phyloP scores from a whole-genome alignment of 2,329 filamentous ascomycete genomes.

The Aspergillus fijiensis region DNA sequence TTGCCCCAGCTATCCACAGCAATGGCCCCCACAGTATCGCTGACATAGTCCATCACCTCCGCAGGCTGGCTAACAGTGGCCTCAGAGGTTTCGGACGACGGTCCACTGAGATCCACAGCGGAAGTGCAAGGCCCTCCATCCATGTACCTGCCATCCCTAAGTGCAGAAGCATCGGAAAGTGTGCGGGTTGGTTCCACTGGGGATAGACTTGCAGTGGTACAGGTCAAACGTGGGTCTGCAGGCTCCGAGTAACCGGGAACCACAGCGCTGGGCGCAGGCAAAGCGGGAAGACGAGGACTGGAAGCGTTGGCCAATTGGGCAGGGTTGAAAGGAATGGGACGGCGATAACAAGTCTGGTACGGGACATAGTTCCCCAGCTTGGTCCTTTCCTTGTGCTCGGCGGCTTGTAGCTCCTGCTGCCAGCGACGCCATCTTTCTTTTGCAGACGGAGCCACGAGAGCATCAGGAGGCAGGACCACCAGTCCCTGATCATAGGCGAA shows the following conservation, averaged over 20 bases:
- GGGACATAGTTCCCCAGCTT: conserved; percentile 25
- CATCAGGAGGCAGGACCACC: conserved; percentile 68
- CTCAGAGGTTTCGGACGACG: not conserved
- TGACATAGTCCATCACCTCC: conserved; percentile 53
- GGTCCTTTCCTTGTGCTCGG: conserved; percentile 50
- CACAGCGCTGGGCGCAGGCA: not conserved
- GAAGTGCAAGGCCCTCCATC: conserved; percentile 6
- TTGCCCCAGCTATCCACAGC: conserved; percentile 81
- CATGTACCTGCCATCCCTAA: conserved; percentile 6
- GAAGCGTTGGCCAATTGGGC: conserved; percentile 22
- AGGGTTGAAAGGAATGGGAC: conserved; percentile 24
- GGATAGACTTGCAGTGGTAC: not conserved
- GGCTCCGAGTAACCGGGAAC: not conserved
- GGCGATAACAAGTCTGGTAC: conserved; percentile 23
- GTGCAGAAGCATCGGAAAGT: not conserved
- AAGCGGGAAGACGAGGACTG: conserved; percentile 5
- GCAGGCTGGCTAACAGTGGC: not conserved
- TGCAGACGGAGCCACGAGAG: conserved; percentile 76
- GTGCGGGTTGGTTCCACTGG: not conserved
- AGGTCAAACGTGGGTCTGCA: not conserved
- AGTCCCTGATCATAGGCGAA: conserved; percentile 82
- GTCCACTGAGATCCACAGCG: not conserved
- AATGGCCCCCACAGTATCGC: conserved; percentile 94
- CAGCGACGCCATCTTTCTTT: conserved; percentile 77
- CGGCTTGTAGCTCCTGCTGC: conserved; percentile 67